Percentiles rank a stretch among this genome's conserved stretches.
Evolutionary conservation across 176 grass and related monocot species (phyloP).

Genomic region (Chloris gayana): DNA sequence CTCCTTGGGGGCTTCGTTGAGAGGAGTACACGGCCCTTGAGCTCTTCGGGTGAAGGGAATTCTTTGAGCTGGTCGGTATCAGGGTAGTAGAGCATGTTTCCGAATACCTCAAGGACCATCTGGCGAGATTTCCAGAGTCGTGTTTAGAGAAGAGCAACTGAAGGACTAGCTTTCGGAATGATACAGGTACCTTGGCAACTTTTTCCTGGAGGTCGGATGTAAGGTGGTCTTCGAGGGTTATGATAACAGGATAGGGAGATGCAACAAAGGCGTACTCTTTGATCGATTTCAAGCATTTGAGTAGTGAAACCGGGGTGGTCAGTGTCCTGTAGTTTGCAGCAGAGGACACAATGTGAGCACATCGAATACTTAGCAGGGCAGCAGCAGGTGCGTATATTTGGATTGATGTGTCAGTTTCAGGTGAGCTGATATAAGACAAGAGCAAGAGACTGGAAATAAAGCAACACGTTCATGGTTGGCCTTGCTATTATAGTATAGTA

Average conservation of each 20-base stretch:
- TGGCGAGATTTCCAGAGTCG: conserved; percentile 27
- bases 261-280: conserved; percentile 82
- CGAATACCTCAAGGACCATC: conserved; percentile 86
- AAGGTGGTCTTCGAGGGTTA: conserved; percentile 94
- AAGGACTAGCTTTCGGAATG: too few relatives aligned
- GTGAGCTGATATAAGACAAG: too few relatives aligned
- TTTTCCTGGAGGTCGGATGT: conserved; percentile 81
- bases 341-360: conserved; percentile 12
- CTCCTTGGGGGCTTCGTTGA: conserved; percentile 96
- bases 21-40: conserved; percentile 72
- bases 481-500: too few relatives aligned
- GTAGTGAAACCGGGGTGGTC: conserved; percentile 83
- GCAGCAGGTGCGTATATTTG: too few relatives aligned
- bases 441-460: too few relatives aligned
- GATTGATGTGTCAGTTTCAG: too few relatives aligned
- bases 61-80: conserved; percentile 55
- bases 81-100: conserved; percentile 74
- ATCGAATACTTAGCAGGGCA: too few relatives aligned
- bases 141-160: neutral
- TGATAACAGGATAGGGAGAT: conserved; percentile 94
- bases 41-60: conserved; percentile 81
- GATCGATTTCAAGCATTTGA: conserved; percentile 85
- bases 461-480: too few relatives aligned
- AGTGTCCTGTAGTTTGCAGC: conserved; percentile 56
- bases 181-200: conserved; percentile 71